Percentiles rank a stretch among this genome's conserved stretches.
phyloP scores from a whole-genome alignment of 2,329 filamentous ascomycete species.

The Tolypocladium pustulatum region DNA sequence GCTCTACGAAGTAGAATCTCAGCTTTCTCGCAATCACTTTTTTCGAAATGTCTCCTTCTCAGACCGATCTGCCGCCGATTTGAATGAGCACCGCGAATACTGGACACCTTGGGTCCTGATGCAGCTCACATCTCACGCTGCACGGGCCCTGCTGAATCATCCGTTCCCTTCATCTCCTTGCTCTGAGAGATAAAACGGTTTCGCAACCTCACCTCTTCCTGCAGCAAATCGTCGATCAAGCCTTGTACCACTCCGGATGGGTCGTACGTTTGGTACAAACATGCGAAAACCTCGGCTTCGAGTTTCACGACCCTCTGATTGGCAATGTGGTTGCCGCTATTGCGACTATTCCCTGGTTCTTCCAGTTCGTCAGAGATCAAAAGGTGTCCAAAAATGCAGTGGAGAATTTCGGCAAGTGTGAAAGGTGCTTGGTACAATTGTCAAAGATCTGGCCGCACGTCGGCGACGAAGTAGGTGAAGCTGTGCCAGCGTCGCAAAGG shows the following conservation, averaged over 20 bases:
- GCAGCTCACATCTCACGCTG: neutral
- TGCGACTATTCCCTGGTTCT: neutral
- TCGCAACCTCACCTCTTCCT: neutral
- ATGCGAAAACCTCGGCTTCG: neutral
- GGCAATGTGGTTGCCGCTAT: neutral
- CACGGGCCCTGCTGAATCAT: neutral
- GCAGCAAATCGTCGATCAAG: neutral
- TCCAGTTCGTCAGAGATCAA: neutral
- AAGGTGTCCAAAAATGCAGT: neutral
- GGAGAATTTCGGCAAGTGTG: neutral
- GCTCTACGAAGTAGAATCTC: neutral
- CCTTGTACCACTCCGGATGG: neutral
- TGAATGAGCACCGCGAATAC: neutral
- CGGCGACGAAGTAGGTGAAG: neutral
- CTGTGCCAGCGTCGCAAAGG: neutral
- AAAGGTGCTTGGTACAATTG: neutral
- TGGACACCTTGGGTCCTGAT: neutral
- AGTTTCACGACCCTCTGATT: neutral
- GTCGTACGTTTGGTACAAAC: neutral
- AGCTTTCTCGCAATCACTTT: neutral
- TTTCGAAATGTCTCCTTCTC: neutral
- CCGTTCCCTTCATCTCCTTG: neutral
- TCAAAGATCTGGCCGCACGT: neutral
- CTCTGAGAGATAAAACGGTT: neutral
- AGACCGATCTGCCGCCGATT: neutral